Percentiles rank a stretch among this genome's conserved stretches.
Conservation (phyloP, 257 asterid genomes). For the Plantago major region DNA sequence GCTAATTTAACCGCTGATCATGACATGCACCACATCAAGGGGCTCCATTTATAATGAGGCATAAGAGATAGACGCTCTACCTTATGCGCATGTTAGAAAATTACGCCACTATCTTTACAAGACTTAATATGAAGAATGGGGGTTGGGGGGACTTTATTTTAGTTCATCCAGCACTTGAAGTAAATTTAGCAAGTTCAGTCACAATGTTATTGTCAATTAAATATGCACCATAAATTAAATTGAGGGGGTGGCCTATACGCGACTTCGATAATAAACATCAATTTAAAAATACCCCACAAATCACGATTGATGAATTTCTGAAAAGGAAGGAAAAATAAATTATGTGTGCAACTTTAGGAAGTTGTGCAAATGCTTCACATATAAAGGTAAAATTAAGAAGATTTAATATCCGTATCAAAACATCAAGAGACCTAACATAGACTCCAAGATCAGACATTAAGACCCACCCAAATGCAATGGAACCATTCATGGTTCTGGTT, state of each 20-base stretch:
- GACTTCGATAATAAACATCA: too few species aligned
- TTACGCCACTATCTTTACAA: too few species aligned
- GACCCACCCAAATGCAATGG: slow-evolving; percentile 91
- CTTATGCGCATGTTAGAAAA: too few species aligned
- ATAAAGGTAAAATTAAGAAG: slow-evolving; percentile 7
- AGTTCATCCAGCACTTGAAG: too few species aligned
- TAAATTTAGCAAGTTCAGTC: too few species aligned
- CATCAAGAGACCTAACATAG: slow-evolving; percentile 4
- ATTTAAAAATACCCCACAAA: too few species aligned
- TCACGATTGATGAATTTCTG: neutral
- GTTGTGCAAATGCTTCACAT: neutral
- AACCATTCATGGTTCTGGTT: slow-evolving; percentile 64
- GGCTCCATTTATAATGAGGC: neutral
- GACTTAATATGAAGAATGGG: too few species aligned
- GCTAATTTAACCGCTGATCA: neutral
- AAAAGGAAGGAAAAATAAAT: neutral
- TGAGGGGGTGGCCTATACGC: too few species aligned
- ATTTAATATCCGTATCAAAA: slow-evolving; percentile 13
- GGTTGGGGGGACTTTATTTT: too few species aligned
- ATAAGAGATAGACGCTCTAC: neutral
- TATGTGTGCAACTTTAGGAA: neutral
- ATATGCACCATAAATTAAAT: too few species aligned
- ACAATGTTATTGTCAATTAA: too few species aligned
- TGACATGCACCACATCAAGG: neutral
- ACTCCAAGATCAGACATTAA: slow-evolving; percentile 18